phyloP scores from a whole-genome alignment of 805 yeast species.

The Suhomyces emberorum region DNA sequence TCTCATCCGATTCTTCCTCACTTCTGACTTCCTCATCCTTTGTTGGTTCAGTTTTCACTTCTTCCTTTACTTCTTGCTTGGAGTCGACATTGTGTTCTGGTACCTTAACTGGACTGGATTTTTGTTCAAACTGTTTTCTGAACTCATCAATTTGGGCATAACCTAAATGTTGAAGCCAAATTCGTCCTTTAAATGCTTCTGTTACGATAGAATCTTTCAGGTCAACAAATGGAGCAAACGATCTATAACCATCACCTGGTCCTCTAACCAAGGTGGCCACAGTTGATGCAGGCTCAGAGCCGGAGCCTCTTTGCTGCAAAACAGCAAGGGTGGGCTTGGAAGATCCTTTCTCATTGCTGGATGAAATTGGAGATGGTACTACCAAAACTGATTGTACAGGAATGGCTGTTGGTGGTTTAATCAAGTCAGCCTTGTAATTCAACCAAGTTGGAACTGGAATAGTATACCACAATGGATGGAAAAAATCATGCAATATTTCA shows the following conservation, averaged over 20 bases:
- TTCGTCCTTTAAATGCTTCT: constrained; percentile 27
- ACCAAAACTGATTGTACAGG: constrained; percentile 5
- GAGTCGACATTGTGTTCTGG: not conserved
- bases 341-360: constrained; percentile 1
- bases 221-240: constrained; percentile 38
- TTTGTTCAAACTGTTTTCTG: constrained; percentile 15
- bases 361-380: constrained; percentile 3
- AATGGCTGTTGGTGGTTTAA: constrained; percentile 10
- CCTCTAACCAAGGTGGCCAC: constrained; percentile 7
- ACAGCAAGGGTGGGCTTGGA: constrained; percentile 17
- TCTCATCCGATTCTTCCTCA: constrained; percentile 9
- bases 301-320: constrained; percentile 22
- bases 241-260: constrained; percentile 21
- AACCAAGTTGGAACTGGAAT: constrained; percentile 43
- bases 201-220: constrained; percentile 33
- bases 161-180: constrained; percentile 43
- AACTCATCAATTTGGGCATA: constrained; percentile 26
- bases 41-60: constrained; percentile 5
- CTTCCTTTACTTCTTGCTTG: not conserved
- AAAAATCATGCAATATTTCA: constrained; percentile 38
- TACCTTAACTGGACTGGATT: not conserved
- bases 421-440: constrained; percentile 23
- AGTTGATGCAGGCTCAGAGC: constrained; percentile 15
- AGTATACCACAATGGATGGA: constrained; percentile 46
- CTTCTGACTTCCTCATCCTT: constrained; percentile 8